Base-by-base conservation (phyloP, 2,329 filamentous ascomycete species). In the Venturia effusa region DNA sequence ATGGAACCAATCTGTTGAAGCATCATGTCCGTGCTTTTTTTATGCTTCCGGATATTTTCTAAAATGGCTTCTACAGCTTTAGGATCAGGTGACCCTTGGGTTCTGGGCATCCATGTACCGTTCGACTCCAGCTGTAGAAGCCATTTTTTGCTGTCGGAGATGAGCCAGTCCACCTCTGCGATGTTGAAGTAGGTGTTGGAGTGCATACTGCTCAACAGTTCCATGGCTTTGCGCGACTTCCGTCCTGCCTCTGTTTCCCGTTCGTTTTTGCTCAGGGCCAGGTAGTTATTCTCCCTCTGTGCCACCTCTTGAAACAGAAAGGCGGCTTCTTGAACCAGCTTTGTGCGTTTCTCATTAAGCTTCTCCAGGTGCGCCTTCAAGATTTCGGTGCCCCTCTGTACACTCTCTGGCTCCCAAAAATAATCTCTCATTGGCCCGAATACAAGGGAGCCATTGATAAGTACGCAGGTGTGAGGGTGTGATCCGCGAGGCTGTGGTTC, bases 181-280 rank as follows among this genome's bases (percentile, higher is more conserved):
- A 64, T 64, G 27, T 45, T 22, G 13, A 22, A 19, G 13, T 51
- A 64, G 22, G 17, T n/a, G 22, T 61, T 32, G n/a, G n/a, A 41
- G 34, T 64, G 62, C 51, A 64, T 60, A 32, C 62, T 64, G 34
- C 43, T 41, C 5, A 64, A 55, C 24, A 64, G 22, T n/a, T 64
- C 62, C 34, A 64, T 55, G 24, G 54, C 57, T 34, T 64, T 64
- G 5, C 55, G 27, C 40, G 39, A 39, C 24, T 32, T 24, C 13
- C 27, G 62, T 15, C 45, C 40, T 24, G 30, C 34, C 41, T 59
- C 62, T 15, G 54, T 37, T 27, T 61, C 62, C 2, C 41, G 30
- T 7, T 63, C 51, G 24, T 15, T 7, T 10, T 15, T 39, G 11
- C 32, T 22, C 34, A 48, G 19, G 11, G 43, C 22, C 32, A 55